A percentile compares a stretch with the other conserved stretches of the same genome.
phyloP scores from a whole-genome alignment of 2,329 filamentous ascomycete genomes.

The Penicillium sp. region DNA sequence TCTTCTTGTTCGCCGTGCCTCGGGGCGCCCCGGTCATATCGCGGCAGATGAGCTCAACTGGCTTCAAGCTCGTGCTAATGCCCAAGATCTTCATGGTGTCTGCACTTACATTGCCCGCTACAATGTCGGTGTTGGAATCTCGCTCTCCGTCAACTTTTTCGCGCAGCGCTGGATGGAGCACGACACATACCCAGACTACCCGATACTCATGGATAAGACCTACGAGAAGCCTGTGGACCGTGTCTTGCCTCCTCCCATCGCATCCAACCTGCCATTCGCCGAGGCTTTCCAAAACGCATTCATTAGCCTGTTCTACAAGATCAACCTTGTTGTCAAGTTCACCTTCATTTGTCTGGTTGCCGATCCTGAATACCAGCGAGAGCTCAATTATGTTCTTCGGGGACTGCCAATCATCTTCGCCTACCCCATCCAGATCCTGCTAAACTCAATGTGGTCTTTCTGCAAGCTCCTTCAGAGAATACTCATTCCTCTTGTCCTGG shows the following conservation, averaged over 20 bases:
- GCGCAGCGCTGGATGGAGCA: constrained; percentile 1
- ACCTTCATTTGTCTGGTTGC: background rate
- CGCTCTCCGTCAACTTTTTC: background rate
- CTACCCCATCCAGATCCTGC: background rate
- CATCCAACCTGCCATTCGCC: background rate
- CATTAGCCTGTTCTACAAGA: background rate
- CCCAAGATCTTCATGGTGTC: background rate
- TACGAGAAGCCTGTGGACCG: background rate
- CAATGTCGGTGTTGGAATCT: background rate
- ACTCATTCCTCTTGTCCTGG: background rate
- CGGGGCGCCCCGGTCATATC: background rate
- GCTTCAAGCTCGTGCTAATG: background rate
- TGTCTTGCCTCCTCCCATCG: background rate
- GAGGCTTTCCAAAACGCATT: background rate
- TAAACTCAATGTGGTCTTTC: background rate
- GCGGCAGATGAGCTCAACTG: background rate
- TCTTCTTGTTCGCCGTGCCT: background rate
- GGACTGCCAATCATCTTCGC: background rate
- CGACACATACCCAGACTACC: background rate
- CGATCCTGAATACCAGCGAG: constrained; percentile 2
- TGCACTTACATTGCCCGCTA: constrained; percentile 2
- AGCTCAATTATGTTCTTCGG: background rate
- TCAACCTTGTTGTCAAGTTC: background rate
- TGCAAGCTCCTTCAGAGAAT: background rate
- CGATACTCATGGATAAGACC: background rate